Evolutionary conservation across 2,329 filamentous ascomycete species (phyloP), one percentile per base, ranked within the genome.

Genomic region (Rutstroemia sp.): DNA sequence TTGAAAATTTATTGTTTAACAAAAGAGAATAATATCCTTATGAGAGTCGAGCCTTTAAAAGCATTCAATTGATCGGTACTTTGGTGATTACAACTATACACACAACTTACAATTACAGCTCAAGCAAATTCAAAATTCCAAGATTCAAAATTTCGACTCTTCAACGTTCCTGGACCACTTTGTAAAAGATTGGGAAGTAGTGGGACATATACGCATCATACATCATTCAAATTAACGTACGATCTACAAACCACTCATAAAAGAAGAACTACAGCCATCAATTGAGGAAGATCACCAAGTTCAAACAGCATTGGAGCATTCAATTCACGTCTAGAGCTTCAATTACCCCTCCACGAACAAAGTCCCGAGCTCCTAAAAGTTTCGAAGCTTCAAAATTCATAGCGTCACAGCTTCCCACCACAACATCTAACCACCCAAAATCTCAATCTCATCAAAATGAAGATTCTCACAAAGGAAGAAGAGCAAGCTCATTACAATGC

Each of bases 381-480:
- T 23, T 21, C 23, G 25, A 41, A 23, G 25, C 37, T 2, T 21
- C 17, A 19, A 16, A 42, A 4, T 41, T n/a, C 17, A 16, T 41
- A 41, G 16, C 21, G 17, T 19, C 27, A 12, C 19, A 50, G 14
- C 16, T 37, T 23, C 17, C n/a, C 30, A 7, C n/a, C 48, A 50
- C 48, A 19, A 17, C 25, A 50, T 12, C 48, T 3, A 34, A 5
- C 14, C 7, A 23, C 30, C 16, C n/a, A 45, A 8, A 17, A n/a
- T 10, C 14, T 12, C 16, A 27, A 51, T 37, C 53, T 30, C 50
- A 30, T 16, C 30, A 64, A 41, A 14, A 99, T 97, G 94, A 97
- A 96, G 86, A 78, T 97, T 70, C 81, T 97, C 71, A 95, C 88
- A 67, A 90, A 92, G 72, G 90, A 96, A 82, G 89, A 96, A 76